These are phyloP conservation scores for Termitomyces sp. DNA, from an alignment of 768 basidiomycete species.

Conservation along the genomic window DNA sequence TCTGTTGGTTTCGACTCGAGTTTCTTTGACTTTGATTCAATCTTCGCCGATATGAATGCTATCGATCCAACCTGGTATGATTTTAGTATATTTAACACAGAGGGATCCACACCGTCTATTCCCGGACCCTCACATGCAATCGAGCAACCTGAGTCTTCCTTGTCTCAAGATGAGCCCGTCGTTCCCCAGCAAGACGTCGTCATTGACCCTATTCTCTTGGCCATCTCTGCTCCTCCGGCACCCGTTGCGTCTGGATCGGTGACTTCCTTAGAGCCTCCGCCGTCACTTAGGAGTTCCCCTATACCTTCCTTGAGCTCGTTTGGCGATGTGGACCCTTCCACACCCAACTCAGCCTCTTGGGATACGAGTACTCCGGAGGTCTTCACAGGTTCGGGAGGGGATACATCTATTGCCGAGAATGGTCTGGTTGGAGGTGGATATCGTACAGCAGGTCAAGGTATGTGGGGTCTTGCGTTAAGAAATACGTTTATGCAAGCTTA, in stretches of 20 bases:
- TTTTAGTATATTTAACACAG: background rate
- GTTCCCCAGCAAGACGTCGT: slow-evolving; percentile 9
- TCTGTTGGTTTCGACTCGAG: slow-evolving; percentile 6
- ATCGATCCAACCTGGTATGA: slow-evolving; percentile 7
- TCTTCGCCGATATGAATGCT: background rate
- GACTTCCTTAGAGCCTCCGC: slow-evolving; percentile 1
- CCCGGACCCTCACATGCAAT: background rate
- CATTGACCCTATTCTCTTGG: slow-evolving; percentile 32
- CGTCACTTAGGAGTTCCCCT: slow-evolving; percentile 17
- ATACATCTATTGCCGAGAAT: slow-evolving; percentile 1
- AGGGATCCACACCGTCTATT: background rate
- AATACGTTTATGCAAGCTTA: slow-evolving; percentile 14
- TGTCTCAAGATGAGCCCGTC: background rate
- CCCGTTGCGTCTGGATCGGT: background rate
- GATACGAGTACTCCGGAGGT: slow-evolving; percentile 32
- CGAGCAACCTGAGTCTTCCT: background rate
- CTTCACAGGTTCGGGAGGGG: slow-evolving; percentile 8
- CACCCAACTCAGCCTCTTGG: slow-evolving; percentile 33
- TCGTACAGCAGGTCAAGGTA: slow-evolving; percentile 21
- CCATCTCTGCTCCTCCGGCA: slow-evolving; percentile 18
- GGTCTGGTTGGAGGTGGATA: slow-evolving; percentile 2
- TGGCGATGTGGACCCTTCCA: slow-evolving; percentile 30
- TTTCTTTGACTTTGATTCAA: slow-evolving; percentile 14
- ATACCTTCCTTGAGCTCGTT: slow-evolving; percentile 28
- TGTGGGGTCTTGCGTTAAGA: slow-evolving; percentile 17